Conservation (phyloP, 805 yeast species). For the fission yeast (Schizosaccharomyces pombe) region DNA sequence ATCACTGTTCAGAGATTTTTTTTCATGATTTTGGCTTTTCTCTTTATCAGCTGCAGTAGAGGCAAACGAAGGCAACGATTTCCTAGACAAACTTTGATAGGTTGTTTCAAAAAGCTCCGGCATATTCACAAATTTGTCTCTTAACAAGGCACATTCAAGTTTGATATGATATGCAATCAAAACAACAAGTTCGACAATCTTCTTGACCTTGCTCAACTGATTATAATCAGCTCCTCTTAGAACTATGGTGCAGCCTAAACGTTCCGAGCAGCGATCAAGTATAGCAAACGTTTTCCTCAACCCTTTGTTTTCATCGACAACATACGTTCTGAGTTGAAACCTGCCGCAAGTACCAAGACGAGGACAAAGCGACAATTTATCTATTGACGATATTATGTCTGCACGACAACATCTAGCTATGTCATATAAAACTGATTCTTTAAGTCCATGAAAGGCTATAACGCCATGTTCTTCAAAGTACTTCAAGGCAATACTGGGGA, state of each 20-base stretch:
- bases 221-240: conserved; percentile 58
- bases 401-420: conserved; percentile 60
- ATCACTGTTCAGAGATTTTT: no score
- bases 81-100: background rate
- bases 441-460: conserved; percentile 58
- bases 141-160: conserved; percentile 51
- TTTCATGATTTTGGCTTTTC: no score
- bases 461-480: conserved; percentile 51
- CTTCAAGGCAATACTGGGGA: conserved; percentile 60
- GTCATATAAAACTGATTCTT: conserved; percentile 59
- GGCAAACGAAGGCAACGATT: no score
- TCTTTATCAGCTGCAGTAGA: no score
- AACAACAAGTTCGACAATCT: conserved; percentile 56
- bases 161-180: conserved; percentile 56
- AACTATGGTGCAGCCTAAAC: conserved; percentile 62
- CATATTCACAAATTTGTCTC: conserved; percentile 36
- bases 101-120: background rate
- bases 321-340: conserved; percentile 48
- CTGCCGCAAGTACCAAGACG: conserved; percentile 51
- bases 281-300: conserved; percentile 43
- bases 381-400: conserved; percentile 67
- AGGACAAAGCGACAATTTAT: conserved; percentile 49
- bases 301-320: conserved; percentile 21
- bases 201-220: conserved; percentile 40
- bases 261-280: conserved; percentile 50